Evolutionary conservation across 2,329 filamentous ascomycete genomes (phyloP), one percentile per base, ranked within the genome.

Genomic region (Fusarium albosuccineum): DNA sequence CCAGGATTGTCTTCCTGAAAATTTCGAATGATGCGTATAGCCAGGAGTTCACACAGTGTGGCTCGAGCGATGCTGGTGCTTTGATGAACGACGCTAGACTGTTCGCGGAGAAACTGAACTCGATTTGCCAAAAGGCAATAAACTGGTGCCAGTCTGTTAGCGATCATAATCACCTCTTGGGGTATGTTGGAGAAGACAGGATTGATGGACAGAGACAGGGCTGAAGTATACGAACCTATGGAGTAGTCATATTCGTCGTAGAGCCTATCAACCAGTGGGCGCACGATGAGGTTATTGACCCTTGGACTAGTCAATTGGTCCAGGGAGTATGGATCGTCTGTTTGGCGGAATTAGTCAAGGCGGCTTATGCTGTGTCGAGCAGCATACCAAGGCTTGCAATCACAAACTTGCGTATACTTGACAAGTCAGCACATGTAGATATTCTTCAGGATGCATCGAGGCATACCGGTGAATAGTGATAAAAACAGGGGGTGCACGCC

Each of bases 51-150:
- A 76, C 90, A 92, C 5, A 92, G 80, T 22, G 86, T 82, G 2
- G 90, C 90, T 26, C 90, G 83, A 2, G 90, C 91, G 7, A 87
- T 81, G 67, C 89, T 90, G 56, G 92, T 88, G 4, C 87, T 89
- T 73, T 91, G 89, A 66, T 91, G 88, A 60, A 90, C 85, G 30
- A 87, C 81, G 63, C 88, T 86, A 55, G 85, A 81, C 68, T 91
- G 89, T 68, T 91, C 88, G 27, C 88, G 85, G 17, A 91, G 81
- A 71, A 92, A 92, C 67, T 91, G 87, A 50, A 88, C 84, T 5
- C 89, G 83, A 68, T 92, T 92, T 53, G 91, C 89, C n/a, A 92
- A 82, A 11, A 92, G 81, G 73, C 89, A 92, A 72, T 91, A 92
- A 0, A 92, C 88, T 87, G 63, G 33, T 22, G 22, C 6, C 5